These are phyloP conservation scores for Taxillus chinensis DNA, from an alignment of 164 flowering plant species.

Conservation along the genomic window DNA sequence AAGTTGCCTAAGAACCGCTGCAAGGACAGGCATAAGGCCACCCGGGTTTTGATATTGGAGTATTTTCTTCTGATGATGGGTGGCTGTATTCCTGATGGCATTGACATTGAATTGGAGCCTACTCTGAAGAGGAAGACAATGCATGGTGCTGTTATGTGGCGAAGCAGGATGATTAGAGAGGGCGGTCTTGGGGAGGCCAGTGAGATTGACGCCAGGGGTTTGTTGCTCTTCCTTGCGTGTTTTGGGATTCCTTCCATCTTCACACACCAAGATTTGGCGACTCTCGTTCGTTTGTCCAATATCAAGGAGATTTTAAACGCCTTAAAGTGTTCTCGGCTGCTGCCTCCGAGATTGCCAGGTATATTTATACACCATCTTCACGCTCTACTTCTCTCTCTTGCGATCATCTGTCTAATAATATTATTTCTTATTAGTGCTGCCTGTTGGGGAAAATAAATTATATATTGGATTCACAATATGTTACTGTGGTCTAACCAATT, in stretches of 20 bases:
- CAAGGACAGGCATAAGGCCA: conserved; percentile 28
- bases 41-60: conserved; percentile 33
- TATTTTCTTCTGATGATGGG: conserved; percentile 20
- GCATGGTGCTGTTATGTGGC: conserved; percentile 31
- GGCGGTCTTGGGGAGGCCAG: conserved; percentile 33
- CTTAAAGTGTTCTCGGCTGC: conserved; percentile 22
- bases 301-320: conserved; percentile 20
- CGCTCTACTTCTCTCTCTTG: too few relatives aligned
- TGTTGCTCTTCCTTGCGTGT: conserved; percentile 40
- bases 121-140: conserved; percentile 25
- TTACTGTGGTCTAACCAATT: too few relatives aligned
- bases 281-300: conserved; percentile 24
- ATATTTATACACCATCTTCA: not conserved
- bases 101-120: conserved; percentile 11
- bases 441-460: too few relatives aligned
- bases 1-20: conserved; percentile 38
- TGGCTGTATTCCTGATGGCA: not conserved
- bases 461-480: too few relatives aligned
- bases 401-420: too few relatives aligned
- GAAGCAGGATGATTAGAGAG: conserved; percentile 34
- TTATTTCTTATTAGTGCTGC: too few relatives aligned
- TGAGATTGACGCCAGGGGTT: conserved; percentile 39
- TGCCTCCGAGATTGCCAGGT: conserved; percentile 36
- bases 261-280: conserved; percentile 25
- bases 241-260: conserved; percentile 41